Conservation (phyloP, 2,329 filamentous ascomycete species). For the Phyllosticta paracitricarpa region DNA sequence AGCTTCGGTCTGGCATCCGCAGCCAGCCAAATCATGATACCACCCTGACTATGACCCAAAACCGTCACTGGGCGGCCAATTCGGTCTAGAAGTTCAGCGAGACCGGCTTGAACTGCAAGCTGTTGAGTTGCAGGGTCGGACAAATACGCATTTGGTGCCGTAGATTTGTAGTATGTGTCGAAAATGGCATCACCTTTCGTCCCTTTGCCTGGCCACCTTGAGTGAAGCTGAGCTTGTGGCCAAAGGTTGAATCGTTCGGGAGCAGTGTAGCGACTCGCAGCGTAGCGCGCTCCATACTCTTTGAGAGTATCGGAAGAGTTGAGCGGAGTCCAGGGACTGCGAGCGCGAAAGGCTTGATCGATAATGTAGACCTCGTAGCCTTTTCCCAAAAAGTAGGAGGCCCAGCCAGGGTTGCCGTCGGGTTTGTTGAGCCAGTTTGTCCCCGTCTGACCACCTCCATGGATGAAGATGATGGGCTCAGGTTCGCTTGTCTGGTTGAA, state of each 20-base stretch:
- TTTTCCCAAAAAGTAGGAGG: slow-evolving; percentile 36
- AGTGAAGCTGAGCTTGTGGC: slow-evolving; percentile 35
- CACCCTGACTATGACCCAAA: slow-evolving; percentile 43
- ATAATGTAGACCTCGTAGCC: slow-evolving; percentile 40
- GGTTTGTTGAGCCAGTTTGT: slow-evolving; percentile 36
- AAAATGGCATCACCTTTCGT: slow-evolving; percentile 36
- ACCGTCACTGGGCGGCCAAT: slow-evolving; percentile 34
- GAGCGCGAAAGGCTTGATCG: slow-evolving; percentile 38
- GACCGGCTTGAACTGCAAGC: background rate
- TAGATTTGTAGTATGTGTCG: slow-evolving; percentile 32
- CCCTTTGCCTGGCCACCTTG: slow-evolving; percentile 29
- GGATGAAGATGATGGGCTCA: slow-evolving; percentile 22
- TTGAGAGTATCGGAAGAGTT: slow-evolving; percentile 16
- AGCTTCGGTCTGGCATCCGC: slow-evolving; percentile 40
- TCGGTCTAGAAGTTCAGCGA: slow-evolving; percentile 31
- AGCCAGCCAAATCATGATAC: slow-evolving; percentile 37
- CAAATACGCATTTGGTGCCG: background rate
- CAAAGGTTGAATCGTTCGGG: slow-evolving; percentile 27
- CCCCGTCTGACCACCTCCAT: slow-evolving; percentile 20
- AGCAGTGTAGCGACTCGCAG: slow-evolving; percentile 26
- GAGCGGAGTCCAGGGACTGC: slow-evolving; percentile 33
- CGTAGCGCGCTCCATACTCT: slow-evolving; percentile 9
- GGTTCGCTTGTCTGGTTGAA: slow-evolving; percentile 3
- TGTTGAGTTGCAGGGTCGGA: background rate
- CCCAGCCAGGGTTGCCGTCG: slow-evolving; percentile 40